Base-by-base conservation (phyloP, 116 monocot genomes). In the Zostera marina region DNA sequence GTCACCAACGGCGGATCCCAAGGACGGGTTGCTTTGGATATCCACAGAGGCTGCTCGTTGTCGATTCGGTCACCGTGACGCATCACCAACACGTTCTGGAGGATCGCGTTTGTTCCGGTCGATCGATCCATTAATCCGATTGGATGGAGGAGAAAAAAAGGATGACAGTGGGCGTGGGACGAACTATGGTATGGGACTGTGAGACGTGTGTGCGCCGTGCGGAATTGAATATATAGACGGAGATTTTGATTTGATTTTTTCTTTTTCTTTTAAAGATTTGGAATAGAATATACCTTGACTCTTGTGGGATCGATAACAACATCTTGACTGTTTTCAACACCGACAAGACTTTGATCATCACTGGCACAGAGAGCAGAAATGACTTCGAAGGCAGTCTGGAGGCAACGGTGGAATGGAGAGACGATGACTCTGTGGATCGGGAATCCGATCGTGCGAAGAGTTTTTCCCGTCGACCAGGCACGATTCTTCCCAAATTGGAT, bases 331-430 rank as follows among this genome's bases (percentile, higher is more conserved):
- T 32, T 32, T 32, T 32, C 32, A 5, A 32, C 32, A 5, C 4
- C 32, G 32, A 5, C 5, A 5, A 32, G 32, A 4, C 7, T 56
- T 32, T 43, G n/a, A 41, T 73, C 72, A 3, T 74, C 76, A 49
- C 7, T 17, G 55, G 85, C 66, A 63, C 80, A 89, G 54, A 96
- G 80, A 2, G 82, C 82, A 59, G 66, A 8, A 64, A 89, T 56
- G 65, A 69, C 85, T 71, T 82, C 80, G 22, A 49, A 20, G 56
- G 94, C 89, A 5, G 89, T 88, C 77, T 96, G 89, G 59, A 82
- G 81, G 77, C 96, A 89, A 20, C 96, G 84, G 51, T 72, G 62
- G 72, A 96, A 96, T 14, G 96, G 96, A 42, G 89, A 96, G 52
- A 85, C 89, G 42, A 96, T 3, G 46, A 83, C 76, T 22, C 91